Conservation (phyloP, 345 rosid species). For the Arabidopsis suecica region DNA sequence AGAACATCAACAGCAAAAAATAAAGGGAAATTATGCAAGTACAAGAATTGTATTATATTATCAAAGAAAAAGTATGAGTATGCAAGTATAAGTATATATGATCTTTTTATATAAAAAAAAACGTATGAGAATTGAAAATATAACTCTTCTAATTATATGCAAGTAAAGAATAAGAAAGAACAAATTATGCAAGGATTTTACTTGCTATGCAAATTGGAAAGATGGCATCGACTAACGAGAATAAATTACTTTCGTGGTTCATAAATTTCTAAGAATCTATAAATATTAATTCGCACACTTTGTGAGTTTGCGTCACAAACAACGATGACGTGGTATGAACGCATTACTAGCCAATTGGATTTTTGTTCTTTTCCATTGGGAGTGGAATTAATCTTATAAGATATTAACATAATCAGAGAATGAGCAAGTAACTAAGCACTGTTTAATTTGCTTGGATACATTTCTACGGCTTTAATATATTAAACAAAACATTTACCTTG, state of each 20-base stretch:
- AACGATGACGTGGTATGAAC: constrained; percentile 36
- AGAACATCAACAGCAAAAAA: too few species aligned
- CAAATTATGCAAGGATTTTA: neutral
- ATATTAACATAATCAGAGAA: constrained; percentile 6
- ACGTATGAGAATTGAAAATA: too few species aligned
- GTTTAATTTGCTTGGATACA: constrained; percentile 21
- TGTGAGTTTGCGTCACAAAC: constrained; percentile 39
- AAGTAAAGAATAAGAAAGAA: neutral
- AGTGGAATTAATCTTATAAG: constrained; percentile 27
- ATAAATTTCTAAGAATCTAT: constrained; percentile 1
- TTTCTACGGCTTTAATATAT: neutral
- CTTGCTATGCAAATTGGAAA: neutral
- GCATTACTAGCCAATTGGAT: constrained; percentile 34
- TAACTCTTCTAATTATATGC: too few species aligned
- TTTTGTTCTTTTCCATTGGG: constrained; percentile 4
- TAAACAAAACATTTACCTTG: neutral
- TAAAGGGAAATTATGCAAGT: too few species aligned
- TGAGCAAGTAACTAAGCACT: neutral
- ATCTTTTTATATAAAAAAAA: too few species aligned
- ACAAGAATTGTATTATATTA: too few species aligned
- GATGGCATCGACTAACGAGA: neutral
- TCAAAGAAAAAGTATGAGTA: too few species aligned
- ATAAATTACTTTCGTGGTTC: neutral
- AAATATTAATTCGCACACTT: constrained; percentile 4
- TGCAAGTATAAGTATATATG: too few species aligned